Conservation (phyloP, 345 rosid genomes). For the Mallotus nudiflorus region DNA sequence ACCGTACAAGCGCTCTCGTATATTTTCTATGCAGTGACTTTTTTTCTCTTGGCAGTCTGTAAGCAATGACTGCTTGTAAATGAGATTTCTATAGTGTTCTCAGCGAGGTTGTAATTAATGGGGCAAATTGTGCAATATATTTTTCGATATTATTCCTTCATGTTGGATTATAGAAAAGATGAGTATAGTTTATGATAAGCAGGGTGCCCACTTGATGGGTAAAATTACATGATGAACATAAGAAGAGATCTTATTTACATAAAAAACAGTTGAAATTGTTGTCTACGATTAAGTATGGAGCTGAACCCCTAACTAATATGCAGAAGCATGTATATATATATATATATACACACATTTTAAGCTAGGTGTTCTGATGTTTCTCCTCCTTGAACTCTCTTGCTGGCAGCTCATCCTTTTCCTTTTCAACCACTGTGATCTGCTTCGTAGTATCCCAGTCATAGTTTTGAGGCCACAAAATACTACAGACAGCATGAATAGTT, state of each 20-base stretch:
- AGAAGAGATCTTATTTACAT: not conserved
- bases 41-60: too few relatives aligned
- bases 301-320: not conserved
- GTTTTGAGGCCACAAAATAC: constrained; percentile 66
- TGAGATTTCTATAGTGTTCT: too few relatives aligned
- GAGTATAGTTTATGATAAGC: not conserved
- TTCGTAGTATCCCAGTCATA: constrained; percentile 83
- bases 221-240: not conserved
- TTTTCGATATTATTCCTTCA: too few relatives aligned
- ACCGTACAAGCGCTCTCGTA: too few relatives aligned
- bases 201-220: not conserved
- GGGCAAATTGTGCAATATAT: too few relatives aligned
- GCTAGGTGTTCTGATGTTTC: constrained; percentile 35
- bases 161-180: not conserved
- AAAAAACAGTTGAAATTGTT: not conserved
- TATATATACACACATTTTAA: not conserved
- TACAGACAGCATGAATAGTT: constrained; percentile 65
- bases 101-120: too few relatives aligned
- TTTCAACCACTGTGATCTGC: constrained; percentile 79
- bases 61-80: too few relatives aligned
- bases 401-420: constrained; percentile 48
- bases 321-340: too few relatives aligned
- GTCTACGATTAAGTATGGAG: not conserved
- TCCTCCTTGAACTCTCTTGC: constrained; percentile 74
- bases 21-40: too few relatives aligned